Evolutionary conservation across 306 rosid genomes (phyloP).

Genomic region (Cercis canadensis): DNA sequence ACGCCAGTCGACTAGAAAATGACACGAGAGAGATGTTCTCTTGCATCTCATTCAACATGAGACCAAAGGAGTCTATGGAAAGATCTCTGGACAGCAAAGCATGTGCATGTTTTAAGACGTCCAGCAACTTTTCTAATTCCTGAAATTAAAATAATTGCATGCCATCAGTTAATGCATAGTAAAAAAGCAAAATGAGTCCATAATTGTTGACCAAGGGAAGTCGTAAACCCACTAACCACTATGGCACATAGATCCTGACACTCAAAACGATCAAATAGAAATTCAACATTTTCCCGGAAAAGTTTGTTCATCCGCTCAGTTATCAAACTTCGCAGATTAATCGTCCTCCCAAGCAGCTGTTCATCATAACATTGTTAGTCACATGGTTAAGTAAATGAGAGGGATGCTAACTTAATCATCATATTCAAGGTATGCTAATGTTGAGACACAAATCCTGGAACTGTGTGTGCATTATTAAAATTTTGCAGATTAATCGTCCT

Average conservation of each 20-base stretch:
- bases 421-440: constrained; percentile 10
- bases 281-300: constrained; percentile 94
- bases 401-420: too few relatives aligned
- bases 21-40: constrained; percentile 95
- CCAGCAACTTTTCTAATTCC: constrained; percentile 92
- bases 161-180: constrained; percentile 30
- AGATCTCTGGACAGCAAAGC: constrained; percentile 81
- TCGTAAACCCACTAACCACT: constrained; percentile 69
- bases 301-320: constrained; percentile 81
- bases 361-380: constrained; percentile 36
- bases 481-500: constrained; percentile 89
- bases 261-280: constrained; percentile 94
- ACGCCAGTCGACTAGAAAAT: constrained; percentile 93
- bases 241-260: constrained; percentile 95
- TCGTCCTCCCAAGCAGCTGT: constrained; percentile 95
- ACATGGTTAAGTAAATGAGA: too few relatives aligned
- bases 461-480: too few relatives aligned
- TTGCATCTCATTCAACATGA: constrained; percentile 96
- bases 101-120: constrained; percentile 82
- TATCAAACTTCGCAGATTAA: constrained; percentile 86
- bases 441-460: neutral
- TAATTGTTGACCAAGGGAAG: constrained; percentile 30
- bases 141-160: constrained; percentile 49
- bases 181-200: constrained; percentile 19
- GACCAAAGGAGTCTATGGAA: constrained; percentile 79